phyloP scores from a whole-genome alignment of 2,329 filamentous ascomycete species.

The Arthrobotrys conoides region DNA sequence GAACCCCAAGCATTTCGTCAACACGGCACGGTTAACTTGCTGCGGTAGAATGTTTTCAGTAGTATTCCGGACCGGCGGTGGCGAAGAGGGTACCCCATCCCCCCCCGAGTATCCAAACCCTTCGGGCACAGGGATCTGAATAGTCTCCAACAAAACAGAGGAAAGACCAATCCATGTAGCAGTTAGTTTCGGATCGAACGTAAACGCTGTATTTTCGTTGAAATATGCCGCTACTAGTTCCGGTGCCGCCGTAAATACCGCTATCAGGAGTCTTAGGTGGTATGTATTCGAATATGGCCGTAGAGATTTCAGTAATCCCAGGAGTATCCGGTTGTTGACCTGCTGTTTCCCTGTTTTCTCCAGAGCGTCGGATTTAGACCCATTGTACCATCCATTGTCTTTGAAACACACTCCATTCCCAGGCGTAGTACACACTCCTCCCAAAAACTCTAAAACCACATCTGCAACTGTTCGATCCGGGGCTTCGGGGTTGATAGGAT shows the following conservation, averaged over 20 bases:
- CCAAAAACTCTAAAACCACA: slow-evolving; percentile 81
- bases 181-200: slow-evolving; percentile 90
- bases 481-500: slow-evolving; percentile 69
- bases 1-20: slow-evolving; percentile 83
- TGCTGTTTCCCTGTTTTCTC: slow-evolving; percentile 75
- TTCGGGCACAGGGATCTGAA: slow-evolving; percentile 80
- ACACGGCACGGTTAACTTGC: slow-evolving; percentile 82
- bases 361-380: slow-evolving; percentile 66
- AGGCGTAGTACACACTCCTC: slow-evolving; percentile 80
- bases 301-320: slow-evolving; percentile 82
- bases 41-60: slow-evolving; percentile 89
- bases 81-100: slow-evolving; percentile 73
- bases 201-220: slow-evolving; percentile 81
- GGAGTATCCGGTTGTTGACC: slow-evolving; percentile 83
- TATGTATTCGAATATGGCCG: slow-evolving; percentile 85
- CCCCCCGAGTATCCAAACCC: slow-evolving; percentile 78
- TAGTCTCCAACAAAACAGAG: slow-evolving; percentile 84
- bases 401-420: slow-evolving; percentile 81
- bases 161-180: slow-evolving; percentile 96
- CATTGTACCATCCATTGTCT: slow-evolving; percentile 87
- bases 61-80: slow-evolving; percentile 82
- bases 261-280: slow-evolving; percentile 84
- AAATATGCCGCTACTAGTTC: slow-evolving; percentile 93
- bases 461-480: slow-evolving; percentile 74
- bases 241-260: slow-evolving; percentile 84